Base-by-base conservation (phyloP, 805 yeast species). In the Priceomyces melissophilus region DNA sequence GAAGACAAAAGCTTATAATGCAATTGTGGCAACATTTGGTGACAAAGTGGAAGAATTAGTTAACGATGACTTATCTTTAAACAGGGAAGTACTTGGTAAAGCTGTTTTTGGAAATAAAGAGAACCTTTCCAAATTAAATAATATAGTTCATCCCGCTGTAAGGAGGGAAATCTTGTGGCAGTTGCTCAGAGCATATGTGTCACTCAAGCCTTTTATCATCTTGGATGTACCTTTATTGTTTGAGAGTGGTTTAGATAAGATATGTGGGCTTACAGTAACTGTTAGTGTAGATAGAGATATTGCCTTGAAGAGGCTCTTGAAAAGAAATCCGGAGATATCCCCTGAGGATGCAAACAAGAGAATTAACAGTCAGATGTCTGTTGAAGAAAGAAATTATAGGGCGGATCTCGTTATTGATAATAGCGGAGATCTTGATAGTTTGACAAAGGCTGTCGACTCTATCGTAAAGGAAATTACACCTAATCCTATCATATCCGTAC, bases 161-260 rank as follows among this genome's bases (percentile, higher is more conserved):
- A 73, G 83, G 34, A 66, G 74, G 47, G 84, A 78, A 35, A 87
- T 91, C 54, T 58, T 77, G 7, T 65, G 73, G 61, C 77, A 76
- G 49, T 64, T 87, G 1, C 29, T 83, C 2, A 43, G 49, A 38
- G 76, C 78, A 12, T 93, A 89, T 73, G 25, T 87, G 10, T 46
- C 58, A 8, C 79, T 87, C 10, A 56, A 78, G 33, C 59, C 69
- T 10, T 51, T 88, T 55, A 89, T 88, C 3, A 65, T 93, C 0
- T 61, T 93, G 37, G 99, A 93, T 55, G 91, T 95, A 2, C 99
- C 99, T 1, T 66, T 93, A 30, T 65, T 93, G 13, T 93, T 87
- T 60, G 99, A 93, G 59, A 75, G 88, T 28, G 78, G 80, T 1
- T 67, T 91, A 49, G 81, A 87, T 54, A 52, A 57, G 35, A 63